These are phyloP conservation scores for Geoglossum cookeanum DNA, from an alignment of 2,329 filamentous ascomycete genomes.

Conservation along the genomic window DNA sequence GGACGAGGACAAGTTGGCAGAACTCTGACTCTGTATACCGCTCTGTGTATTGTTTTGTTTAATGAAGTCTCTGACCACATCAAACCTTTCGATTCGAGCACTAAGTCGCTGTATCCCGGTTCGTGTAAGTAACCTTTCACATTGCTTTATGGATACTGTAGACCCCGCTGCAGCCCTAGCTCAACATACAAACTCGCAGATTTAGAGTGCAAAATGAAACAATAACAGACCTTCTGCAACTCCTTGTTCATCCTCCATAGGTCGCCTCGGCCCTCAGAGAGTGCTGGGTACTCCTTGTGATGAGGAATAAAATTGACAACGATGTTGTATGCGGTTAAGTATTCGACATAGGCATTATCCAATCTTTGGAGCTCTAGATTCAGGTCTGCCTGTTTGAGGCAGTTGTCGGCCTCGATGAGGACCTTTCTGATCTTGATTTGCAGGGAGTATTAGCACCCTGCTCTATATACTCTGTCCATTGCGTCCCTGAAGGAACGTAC, in stretches of 20 bases:
- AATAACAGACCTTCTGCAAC: slow-evolving; percentile 17
- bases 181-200: too few species aligned
- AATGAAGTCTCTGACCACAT: slow-evolving; percentile 30
- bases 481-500: slow-evolving; percentile 24
- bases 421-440: slow-evolving; percentile 20
- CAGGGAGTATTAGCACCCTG: neutral
- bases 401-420: slow-evolving; percentile 15
- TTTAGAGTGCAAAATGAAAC: too few species aligned
- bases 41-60: slow-evolving; percentile 25
- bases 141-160: neutral
- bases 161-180: too few species aligned
- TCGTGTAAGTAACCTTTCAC: neutral
- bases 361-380: slow-evolving; percentile 41
- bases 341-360: slow-evolving; percentile 66
- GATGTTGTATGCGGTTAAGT: slow-evolving; percentile 64
- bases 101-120: slow-evolving; percentile 6
- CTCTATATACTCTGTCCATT: slow-evolving; percentile 3
- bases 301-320: slow-evolving; percentile 55
- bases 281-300: slow-evolving; percentile 52
- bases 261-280: slow-evolving; percentile 34
- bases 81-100: slow-evolving; percentile 23
- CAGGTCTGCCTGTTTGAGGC: slow-evolving; percentile 18
- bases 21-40: slow-evolving; percentile 4
- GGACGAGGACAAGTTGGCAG: neutral
- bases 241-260: slow-evolving; percentile 30